Evolutionary conservation across 495 filamentous ascomycete species (phyloP).

Genomic region (Astrocystis sublimbata): DNA sequence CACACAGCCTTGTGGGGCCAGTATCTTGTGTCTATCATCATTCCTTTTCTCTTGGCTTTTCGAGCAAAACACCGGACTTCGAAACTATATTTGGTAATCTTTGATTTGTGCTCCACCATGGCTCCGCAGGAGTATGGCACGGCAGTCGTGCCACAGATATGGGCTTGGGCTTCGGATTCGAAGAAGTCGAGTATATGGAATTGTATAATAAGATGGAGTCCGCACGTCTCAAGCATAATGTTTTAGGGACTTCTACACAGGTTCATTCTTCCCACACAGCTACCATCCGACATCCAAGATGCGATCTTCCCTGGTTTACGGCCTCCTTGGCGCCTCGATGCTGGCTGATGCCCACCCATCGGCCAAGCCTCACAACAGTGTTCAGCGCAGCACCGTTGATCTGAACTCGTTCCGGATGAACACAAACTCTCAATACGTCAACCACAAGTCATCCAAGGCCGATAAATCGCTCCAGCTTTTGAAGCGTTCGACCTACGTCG

Average conservation of each 20-base stretch:
- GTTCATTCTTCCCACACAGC: background rate
- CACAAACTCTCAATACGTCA: slow-evolving; percentile 14
- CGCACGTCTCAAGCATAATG: background rate
- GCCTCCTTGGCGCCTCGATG: slow-evolving; percentile 22
- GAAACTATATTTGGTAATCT: slow-evolving; percentile 8
- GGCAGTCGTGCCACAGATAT: background rate
- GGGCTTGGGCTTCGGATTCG: background rate
- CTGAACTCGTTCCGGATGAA: slow-evolving; percentile 13
- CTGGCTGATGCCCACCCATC: slow-evolving; percentile 13
- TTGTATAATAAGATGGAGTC: slow-evolving; percentile 1
- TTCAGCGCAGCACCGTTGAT: slow-evolving; percentile 20
- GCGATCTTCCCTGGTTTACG: slow-evolving; percentile 23
- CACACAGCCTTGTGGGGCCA: slow-evolving; percentile 11
- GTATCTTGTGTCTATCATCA: slow-evolving; percentile 4
- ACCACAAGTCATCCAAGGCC: slow-evolving; percentile 12
- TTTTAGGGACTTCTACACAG: background rate
- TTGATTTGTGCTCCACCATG: background rate
- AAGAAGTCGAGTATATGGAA: background rate
- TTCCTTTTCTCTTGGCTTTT: slow-evolving; percentile 14
- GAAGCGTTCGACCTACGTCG: slow-evolving; percentile 19
- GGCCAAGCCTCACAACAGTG: background rate
- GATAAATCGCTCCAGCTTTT: slow-evolving; percentile 14
- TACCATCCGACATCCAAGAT: slow-evolving; percentile 10
- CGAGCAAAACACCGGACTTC: background rate
- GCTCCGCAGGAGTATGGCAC: background rate